Base-by-base conservation (phyloP, 176 grass and related monocot genomes). In the Calamus simplicifolius region DNA sequence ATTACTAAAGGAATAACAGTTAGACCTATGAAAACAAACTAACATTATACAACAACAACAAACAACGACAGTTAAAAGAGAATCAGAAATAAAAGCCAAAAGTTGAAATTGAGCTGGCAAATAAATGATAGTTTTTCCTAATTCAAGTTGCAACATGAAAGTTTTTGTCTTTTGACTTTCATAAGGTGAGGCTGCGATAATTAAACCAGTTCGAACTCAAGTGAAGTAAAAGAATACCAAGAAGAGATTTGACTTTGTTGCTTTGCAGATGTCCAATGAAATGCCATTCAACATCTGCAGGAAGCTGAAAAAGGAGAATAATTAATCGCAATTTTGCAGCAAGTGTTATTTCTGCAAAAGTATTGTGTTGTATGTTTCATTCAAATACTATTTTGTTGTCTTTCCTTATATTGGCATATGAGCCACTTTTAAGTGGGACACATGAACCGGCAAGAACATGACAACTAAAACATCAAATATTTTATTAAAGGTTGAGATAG, bases 181-280 rank as follows among this genome's bases (percentile, higher is more conserved):
- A 43, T 12, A 43, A 43, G 10, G 8, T 43, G 8, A 12, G 1
- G 0, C 2, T 43, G 35, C 6, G 12, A 10, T 43, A 43, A 43
- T 10, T 10, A 43, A 35, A 43, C 35, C 35, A 60, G 5, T 19
- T 30, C 50, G 72, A 54, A 35, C 13, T 68, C 31, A 18, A 73
- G 49, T 52, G 54, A 58, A 52, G 56, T 69, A 66, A 48, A 25
- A 13, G 35, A 4, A 68, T 67, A 83, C 93, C 78, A 62, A 97
- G 72, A 55, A 97, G 72, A 6, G 87, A 55, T 68, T 38, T 92
- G 14, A 75, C 87, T 88, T 97, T 97, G 69, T 97, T 97, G 67
- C 93, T 91, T 67, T 97, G 93, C 51, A 97, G 67, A 56, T 97
- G 88, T 14, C 93, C 84, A 64, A 97, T 92, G 58, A 97, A 91